Evolutionary conservation across 768 basidiomycete genomes (phyloP), one percentile per base, ranked within the genome.

Genomic region (Trametes cingulata): DNA sequence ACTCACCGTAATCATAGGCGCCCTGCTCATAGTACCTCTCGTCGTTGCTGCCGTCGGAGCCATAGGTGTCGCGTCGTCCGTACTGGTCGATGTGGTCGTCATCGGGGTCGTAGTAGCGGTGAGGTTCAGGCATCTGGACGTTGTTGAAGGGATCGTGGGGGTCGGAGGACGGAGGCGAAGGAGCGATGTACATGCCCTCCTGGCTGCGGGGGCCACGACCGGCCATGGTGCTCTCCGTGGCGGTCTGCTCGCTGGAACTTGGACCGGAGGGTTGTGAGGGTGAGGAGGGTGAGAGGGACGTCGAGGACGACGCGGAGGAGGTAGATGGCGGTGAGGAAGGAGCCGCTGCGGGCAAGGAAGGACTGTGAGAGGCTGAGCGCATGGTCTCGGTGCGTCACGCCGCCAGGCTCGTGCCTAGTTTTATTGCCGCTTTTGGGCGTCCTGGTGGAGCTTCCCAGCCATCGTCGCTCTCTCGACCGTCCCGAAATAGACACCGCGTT

Each of bases 81-180:
- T 63, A 79, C 63, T 77, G 79, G 65, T 90, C 88, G 63, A 81
- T 77, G 64, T 86, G 77, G 72, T 90, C 89, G 36, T 86, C 86
- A 67, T 91, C 88, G 69, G 85, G 85, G 79, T 92, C 90, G 75
- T 85, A 89, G 76, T 75, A 80, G 61, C 77, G 78, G 63, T 69
- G 73, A 65, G 68, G 70, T 36, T 69, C 71, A 64, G 69, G 74
- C 68, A 66, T 74, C 20, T 69, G 64, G 60, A 69, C 74, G 63
- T 76, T 71, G 49, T 75, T 78, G 74, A 89, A 91, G 60, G 88
- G 88, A 74, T 91, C 88, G 65, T 78, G 76, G 27, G 82, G 82
- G 68, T 88, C 85, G 64, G 84, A 78, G 40, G 86, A 81, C 27
- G 80, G 77, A 6, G 85, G 84, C 12, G 85, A 81, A 9, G 85